phyloP scores from a whole-genome alignment of 2,329 filamentous ascomycete genomes.

The Colletotrichum liaoningense region DNA sequence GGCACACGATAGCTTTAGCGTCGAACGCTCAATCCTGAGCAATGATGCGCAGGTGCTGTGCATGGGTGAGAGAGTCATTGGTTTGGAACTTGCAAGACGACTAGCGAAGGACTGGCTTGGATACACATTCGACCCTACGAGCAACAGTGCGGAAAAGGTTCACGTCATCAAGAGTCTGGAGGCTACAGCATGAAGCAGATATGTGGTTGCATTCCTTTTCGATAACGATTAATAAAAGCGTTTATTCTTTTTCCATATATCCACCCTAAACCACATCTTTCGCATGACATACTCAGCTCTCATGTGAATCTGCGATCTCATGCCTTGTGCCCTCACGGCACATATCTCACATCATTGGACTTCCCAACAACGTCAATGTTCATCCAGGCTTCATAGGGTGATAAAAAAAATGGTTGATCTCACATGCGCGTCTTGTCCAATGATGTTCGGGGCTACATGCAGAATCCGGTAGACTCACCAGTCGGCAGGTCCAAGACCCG shows the following conservation, averaged over 20 bases:
- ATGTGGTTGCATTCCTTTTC: background rate
- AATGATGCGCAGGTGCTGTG: slow-evolving; percentile 91
- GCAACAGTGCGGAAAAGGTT: slow-evolving; percentile 58
- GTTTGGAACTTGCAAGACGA: slow-evolving; percentile 81
- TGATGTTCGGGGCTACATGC: background rate
- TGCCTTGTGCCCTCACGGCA: background rate
- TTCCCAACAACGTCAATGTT: no score
- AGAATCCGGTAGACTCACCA: background rate
- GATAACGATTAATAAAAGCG: background rate
- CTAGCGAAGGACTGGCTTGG: slow-evolving; percentile 85
- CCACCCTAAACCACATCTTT: background rate
- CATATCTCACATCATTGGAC: background rate
- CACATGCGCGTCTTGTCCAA: no score
- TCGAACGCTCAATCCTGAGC: slow-evolving; percentile 83
- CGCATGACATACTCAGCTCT: background rate
- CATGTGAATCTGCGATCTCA: background rate
- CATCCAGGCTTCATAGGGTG: no score
- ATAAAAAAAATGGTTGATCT: no score
- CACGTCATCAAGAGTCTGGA: slow-evolving; percentile 55
- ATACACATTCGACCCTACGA: slow-evolving; percentile 79
- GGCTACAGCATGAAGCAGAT: slow-evolving; percentile 36
- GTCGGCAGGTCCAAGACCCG: no score
- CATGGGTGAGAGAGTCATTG: slow-evolving; percentile 86
- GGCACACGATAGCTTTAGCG: slow-evolving; percentile 86
- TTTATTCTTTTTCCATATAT: background rate